Conservation (phyloP, 345 rosid genomes). For the Eucalyptus polybractea region DNA sequence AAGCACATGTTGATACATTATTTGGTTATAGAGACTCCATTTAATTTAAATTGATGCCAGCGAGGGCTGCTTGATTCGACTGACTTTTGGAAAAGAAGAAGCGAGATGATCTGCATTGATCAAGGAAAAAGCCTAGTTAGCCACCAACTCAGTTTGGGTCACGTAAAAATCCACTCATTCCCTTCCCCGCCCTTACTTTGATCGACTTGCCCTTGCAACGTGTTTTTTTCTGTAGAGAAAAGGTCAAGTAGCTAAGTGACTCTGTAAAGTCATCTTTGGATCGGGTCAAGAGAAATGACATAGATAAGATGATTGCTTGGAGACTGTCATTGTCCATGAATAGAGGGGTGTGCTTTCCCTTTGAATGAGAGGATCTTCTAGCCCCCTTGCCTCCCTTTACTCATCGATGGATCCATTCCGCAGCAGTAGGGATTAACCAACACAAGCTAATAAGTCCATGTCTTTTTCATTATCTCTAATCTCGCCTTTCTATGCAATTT, state of each 20-base stretch:
- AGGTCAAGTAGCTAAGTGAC: not conserved
- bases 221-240: not conserved
- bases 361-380: not conserved
- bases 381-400: not conserved
- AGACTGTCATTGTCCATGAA: not conserved
- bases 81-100: slow-evolving; percentile 2
- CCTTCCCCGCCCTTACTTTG: not conserved
- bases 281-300: not conserved
- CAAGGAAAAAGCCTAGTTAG: slow-evolving; percentile 1
- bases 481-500: not conserved
- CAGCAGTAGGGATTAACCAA: not conserved
- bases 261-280: not conserved
- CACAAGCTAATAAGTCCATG: not conserved
- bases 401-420: not conserved
- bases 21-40: not conserved
- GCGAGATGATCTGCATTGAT: slow-evolving; percentile 7
- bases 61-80: not conserved
- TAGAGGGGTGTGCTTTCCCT: not conserved
- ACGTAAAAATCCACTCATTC: not conserved
- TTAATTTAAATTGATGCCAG: not conserved
- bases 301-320: not conserved
- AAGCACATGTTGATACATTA: not conserved
- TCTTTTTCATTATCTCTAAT: not conserved
- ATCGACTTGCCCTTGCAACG: not conserved
- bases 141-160: not conserved